Evolutionary conservation across 768 basidiomycete species (phyloP), one percentile per base, ranked within the genome.

Genomic region (Boletus subparvulus): DNA sequence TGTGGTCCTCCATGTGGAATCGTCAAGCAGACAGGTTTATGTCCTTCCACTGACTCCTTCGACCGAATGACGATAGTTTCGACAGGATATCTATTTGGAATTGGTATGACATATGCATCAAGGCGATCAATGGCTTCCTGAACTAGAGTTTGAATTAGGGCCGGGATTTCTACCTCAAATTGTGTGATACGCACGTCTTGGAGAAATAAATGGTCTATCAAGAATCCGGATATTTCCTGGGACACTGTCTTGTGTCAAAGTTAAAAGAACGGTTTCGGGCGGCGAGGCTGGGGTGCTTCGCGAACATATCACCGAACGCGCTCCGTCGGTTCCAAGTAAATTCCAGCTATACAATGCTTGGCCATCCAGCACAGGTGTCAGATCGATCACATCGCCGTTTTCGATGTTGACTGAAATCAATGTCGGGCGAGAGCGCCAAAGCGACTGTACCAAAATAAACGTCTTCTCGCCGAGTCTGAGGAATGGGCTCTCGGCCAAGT

Each of bases 1-100:
- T 88, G 86, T 0, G 87, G 87, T 2, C 87, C 87, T 11, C 87
- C 87, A 56, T 88, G 88, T 8, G 79, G 78, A 14, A 74, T 65
- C 0, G 79, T 80, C 47, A 90, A 71, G 50, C 78, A 86, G 19
- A 80, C 77, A 2, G 74, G 74, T 19, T 66, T 66, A 3, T 21
- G 52, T 13, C 56, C 65, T n/a, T 56, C 24, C 6, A 47, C 64
- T 8, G 40, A 50, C 41, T 57, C 59, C 9, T 66, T 64, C 0
- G 73, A 69, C 42, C 72, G 73, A 19, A 87, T 69, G 12, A 88
- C 67, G 13, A 88, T 80, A 0, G 82, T 80, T 67, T 88, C 83
- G 2, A 79, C 75, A 3, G 80, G 81, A 37, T 69, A 69, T 39
- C 78, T 77, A 10, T 69, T 71, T 8, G 84, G 83, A 39, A 88